These are phyloP conservation scores for Brassica juncea DNA, from an alignment of 345 rosid genomes.

Conservation along the genomic window DNA sequence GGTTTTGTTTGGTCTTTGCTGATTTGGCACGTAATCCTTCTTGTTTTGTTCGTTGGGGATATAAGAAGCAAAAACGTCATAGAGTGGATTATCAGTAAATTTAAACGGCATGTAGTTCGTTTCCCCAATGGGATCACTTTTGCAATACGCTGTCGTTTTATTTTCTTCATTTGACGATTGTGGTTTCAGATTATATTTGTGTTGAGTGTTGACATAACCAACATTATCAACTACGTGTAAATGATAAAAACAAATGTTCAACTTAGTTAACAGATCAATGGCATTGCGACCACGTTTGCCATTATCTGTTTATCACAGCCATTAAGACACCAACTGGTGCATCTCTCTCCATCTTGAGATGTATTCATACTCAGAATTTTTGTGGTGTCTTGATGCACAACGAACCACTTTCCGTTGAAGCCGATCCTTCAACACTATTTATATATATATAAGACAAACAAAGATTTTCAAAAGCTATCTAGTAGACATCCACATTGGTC, in stretches of 20 bases:
- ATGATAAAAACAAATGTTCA: background rate
- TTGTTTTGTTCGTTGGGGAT: background rate
- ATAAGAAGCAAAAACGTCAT: background rate
- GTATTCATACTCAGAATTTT: background rate
- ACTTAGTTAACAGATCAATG: slow-evolving; percentile 18
- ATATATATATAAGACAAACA: background rate
- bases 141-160: background rate
- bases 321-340: slow-evolving; percentile 14
- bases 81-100: background rate
- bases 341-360: background rate
- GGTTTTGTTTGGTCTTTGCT: slow-evolving; percentile 30
- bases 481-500: background rate
- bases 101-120: background rate
- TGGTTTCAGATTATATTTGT: too few species aligned
- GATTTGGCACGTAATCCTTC: slow-evolving; percentile 22
- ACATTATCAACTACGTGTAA: background rate
- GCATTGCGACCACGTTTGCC: background rate
- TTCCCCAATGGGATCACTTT: background rate
- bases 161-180: background rate
- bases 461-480: background rate
- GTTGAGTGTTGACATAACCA: background rate
- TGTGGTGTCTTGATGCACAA: slow-evolving; percentile 25
- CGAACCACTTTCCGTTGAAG: background rate
- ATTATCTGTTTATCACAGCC: background rate
- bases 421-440: slow-evolving; percentile 3